Evolutionary conservation across 2,329 filamentous ascomycete species (phyloP), one percentile per base, ranked within the genome.

Genomic region (Alternaria gansuensis): DNA sequence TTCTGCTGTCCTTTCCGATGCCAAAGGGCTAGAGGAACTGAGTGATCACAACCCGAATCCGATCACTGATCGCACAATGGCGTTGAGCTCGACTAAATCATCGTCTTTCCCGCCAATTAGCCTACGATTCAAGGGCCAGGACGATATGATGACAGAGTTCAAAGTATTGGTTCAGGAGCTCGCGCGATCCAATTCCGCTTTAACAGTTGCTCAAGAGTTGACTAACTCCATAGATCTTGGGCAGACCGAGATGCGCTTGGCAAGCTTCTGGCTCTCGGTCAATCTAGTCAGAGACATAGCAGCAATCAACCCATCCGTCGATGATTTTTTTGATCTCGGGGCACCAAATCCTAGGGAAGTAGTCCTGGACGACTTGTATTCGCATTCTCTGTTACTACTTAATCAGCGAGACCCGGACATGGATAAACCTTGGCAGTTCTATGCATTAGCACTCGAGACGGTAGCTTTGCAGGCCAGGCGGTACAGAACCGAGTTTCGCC

Each of bases 251-350:
- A 81, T 82, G 34, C 85, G 88, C 63, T 77, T 94, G 26, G 87
- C 92, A 11, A 87, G 89, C 3, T 90, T 92, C 67, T 97, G 93
- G 93, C 81, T 97, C 3, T 85, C 90, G 0, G 86, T 93, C 56
- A 87, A 90, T 65, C 83, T 94, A 2, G 77, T 93, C 8, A 88
- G 88, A 69, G 82, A 85, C 3, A 81, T 83, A 7, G 79, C 86
- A 17, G 75, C 78, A 4, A 77, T 81, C 2, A 81, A 83, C 14
- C 79, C 83, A 2, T 84, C 85, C 6, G 75, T 91, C 4, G 87
- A 91, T 57, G 85, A 88, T 37, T 87, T 95, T 37, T 77, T 96
- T 7, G 85, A 88, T 67, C 78, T 85, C 11, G 77, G 80, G 10
- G 64, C 64, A 13, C 60, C 68, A 3, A 67, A 72, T 43, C 54